A percentile compares a stretch with the other conserved stretches of the same genome.
Conservation (phyloP, 169 alveolate species). For the Plasmodium yoelii region DNA sequence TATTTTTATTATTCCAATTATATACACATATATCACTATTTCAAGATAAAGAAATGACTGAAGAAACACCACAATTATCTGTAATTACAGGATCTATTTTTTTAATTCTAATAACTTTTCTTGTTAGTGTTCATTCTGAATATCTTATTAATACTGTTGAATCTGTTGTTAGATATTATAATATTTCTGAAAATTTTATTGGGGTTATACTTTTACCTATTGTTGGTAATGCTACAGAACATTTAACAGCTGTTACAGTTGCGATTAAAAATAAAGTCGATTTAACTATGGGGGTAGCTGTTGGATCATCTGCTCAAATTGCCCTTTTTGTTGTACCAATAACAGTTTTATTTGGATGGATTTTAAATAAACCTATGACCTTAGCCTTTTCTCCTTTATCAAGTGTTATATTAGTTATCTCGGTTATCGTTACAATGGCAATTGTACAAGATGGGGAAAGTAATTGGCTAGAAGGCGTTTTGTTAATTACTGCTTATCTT, state of each 20-base stretch:
- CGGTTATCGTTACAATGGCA: constrained; percentile 85
- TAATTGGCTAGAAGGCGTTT: constrained; percentile 91
- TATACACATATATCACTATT: constrained; percentile 87
- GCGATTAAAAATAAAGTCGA: constrained; percentile 90
- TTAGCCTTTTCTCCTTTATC: constrained; percentile 87
- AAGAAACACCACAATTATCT: constrained; percentile 79
- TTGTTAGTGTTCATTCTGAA: constrained; percentile 80
- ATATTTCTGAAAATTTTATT: constrained; percentile 87
- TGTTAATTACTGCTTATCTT: constrained; percentile 87
- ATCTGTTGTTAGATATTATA: constrained; percentile 82
- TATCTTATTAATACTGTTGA: constrained; percentile 83
- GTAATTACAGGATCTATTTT: constrained; percentile 78
- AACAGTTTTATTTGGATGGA: constrained; percentile 91
- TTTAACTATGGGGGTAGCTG: constrained; percentile 92
- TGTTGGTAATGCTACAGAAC: constrained; percentile 92
- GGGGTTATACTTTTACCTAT: constrained; percentile 92
- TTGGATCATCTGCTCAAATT: constrained; percentile 91
- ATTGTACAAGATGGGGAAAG: constrained; percentile 90
- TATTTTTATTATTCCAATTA: constrained; percentile 87
- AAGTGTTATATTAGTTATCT: constrained; percentile 82
- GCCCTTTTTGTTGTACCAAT: constrained; percentile 90
- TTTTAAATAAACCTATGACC: constrained; percentile 88
- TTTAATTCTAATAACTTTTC: constrained; percentile 68
- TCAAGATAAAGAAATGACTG: constrained; percentile 81
- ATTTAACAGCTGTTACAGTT: constrained; percentile 89